These are phyloP conservation scores for Begonia masoniana DNA, from an alignment of 306 rosid species.

Conservation along the genomic window DNA sequence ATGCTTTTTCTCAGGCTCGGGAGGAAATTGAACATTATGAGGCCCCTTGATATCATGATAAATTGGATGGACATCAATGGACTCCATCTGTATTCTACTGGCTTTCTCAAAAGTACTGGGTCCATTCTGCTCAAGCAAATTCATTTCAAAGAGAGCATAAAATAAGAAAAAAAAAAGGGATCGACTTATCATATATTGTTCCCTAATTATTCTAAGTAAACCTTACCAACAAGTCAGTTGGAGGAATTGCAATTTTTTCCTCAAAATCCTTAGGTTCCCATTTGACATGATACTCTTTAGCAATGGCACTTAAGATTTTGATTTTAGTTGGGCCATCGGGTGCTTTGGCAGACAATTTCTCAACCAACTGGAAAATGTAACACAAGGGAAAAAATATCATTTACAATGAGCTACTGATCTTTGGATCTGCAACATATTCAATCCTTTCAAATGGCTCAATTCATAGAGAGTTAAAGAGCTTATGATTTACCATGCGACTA, in stretches of 20 bases:
- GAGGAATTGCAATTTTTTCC: constrained; percentile 37
- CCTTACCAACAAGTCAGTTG: constrained; percentile 63
- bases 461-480: constrained; percentile 7
- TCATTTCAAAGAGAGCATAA: constrained; percentile 8
- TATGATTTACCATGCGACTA: constrained; percentile 63
- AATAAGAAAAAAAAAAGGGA: constrained; percentile 11
- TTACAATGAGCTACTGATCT: constrained; percentile 7
- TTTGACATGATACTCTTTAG: constrained; percentile 80
- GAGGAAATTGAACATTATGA: constrained; percentile 27
- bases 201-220: constrained; percentile 2
- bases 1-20: constrained; percentile 23
- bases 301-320: constrained; percentile 64
- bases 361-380: constrained; percentile 54
- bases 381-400: constrained; percentile 11
- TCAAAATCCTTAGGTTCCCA: constrained; percentile 73
- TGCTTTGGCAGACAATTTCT: constrained; percentile 85
- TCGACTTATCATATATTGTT: too few relatives aligned
- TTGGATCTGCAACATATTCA: constrained; percentile 2
- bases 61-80: constrained; percentile 34
- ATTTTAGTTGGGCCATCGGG: constrained; percentile 82
- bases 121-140: constrained; percentile 45
- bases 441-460: constrained; percentile 1
- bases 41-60: constrained; percentile 31
- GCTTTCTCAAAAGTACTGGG: constrained; percentile 38
- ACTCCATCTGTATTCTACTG: constrained; percentile 31